A percentile compares a stretch with the other conserved stretches of the same genome.
Evolutionary conservation across 331 rosid genomes (phyloP).

Genomic region (Malus hybrid): DNA sequence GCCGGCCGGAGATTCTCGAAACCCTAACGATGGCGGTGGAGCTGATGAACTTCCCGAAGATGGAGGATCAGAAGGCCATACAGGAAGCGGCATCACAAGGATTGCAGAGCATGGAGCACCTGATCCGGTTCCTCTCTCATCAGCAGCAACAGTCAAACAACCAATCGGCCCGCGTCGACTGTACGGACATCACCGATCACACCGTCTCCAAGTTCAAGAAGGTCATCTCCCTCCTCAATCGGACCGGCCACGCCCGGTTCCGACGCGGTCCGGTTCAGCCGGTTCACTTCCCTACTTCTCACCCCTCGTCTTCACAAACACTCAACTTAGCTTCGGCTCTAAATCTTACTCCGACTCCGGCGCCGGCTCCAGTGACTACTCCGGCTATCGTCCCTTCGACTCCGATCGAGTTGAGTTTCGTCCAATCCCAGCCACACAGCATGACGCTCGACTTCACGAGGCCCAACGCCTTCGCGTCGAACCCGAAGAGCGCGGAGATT

Average conservation of each 20-base stretch:
- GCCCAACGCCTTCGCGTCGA: constrained; percentile 39
- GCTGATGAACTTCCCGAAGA: constrained; percentile 48
- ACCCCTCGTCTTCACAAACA: constrained; percentile 12
- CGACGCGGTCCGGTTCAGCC: constrained; percentile 57
- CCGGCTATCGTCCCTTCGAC: constrained; percentile 8
- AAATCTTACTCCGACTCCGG: constrained; percentile 7
- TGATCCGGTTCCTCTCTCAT: constrained; percentile 50
- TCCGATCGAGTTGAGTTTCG: constrained; percentile 4
- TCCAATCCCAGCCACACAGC: constrained; percentile 28
- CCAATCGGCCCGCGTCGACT: constrained; percentile 30
- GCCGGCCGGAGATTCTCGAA: neutral
- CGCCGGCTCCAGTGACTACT: constrained; percentile 9
- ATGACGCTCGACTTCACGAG: constrained; percentile 71
- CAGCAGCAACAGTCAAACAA: constrained; percentile 16
- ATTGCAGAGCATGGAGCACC: constrained; percentile 63
- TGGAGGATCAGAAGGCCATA: constrained; percentile 67
- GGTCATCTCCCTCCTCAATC: constrained; percentile 55
- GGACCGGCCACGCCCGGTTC: constrained; percentile 90
- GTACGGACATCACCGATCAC: constrained; percentile 48
- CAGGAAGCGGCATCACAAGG: constrained; percentile 81
- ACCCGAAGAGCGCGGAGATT: constrained; percentile 40
- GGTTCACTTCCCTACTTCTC: constrained; percentile 2
- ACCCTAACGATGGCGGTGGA: constrained; percentile 51
- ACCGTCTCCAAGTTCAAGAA: constrained; percentile 69
- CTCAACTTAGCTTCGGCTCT: constrained; percentile 15